Base-by-base conservation (phyloP, 345 rosid species). In the Eucalyptus virginea region DNA sequence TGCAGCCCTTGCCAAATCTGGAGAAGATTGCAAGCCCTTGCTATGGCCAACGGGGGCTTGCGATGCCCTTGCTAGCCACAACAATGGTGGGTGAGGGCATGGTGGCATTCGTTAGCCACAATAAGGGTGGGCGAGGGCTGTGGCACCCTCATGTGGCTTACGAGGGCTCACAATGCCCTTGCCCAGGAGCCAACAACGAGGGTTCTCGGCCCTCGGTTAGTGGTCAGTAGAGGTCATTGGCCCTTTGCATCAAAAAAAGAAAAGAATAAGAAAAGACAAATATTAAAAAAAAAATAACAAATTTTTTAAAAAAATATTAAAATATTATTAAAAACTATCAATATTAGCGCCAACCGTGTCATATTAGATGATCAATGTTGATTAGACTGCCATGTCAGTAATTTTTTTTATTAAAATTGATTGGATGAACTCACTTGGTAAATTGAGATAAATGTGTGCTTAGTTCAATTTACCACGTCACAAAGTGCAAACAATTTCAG, bases 41-140 rank as follows among this genome's bases (percentile, higher is more conserved):
- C 13, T 24, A 0, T 56, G 30, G 30, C 6, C 1, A 0, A 24
- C 0, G 0, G 0, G 62, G 62, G 30, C 30, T 56, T 24, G 62
- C 1, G 6, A 56, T 23, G 28, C 30, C 62, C 62, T 56, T 1
- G 3, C 30, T 24, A 56, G 62, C 30, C 62, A 56, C 62, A 56
- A 56, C 30, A 24, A 56, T 23, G 62, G 1, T 24, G 62, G 30
- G 62, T 23, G 62, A 56, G 62, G 62, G 62, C 13, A 19, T 52
- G 58, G 26, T 52, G 58, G 58, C 58, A 3, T 52, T 19, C 2
- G 3, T 56, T 1, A 56, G 30, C 30, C 62, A 56, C 30, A 56
- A 24, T 56, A 10, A 56, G 62, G 62, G 62, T 56, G 30, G 28
- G 62, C 0, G 14, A 56, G 62, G 62, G 30, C 30, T 56, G 6